Conservation (phyloP, 2,329 filamentous ascomycete species). For the Microascus cirrosus region DNA sequence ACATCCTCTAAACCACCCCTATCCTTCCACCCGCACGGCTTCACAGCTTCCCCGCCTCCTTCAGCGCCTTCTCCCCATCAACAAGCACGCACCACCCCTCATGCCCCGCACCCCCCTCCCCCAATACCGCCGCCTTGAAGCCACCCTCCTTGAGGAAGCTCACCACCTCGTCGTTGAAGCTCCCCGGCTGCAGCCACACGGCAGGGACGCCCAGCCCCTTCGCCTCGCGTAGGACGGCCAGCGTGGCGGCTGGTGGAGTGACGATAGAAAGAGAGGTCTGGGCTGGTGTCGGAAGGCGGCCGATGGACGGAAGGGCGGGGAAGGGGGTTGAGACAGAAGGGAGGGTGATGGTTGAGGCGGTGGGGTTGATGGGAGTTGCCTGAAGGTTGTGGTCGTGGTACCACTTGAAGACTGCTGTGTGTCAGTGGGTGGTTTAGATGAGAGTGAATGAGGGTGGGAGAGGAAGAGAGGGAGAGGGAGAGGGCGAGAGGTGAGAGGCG, state of each 20-base stretch:
- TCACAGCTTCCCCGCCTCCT: slow-evolving; percentile 41
- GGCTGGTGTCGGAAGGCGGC: slow-evolving; percentile 51
- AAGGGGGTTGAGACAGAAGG: slow-evolving; percentile 31
- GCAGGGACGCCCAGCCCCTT: slow-evolving; percentile 60
- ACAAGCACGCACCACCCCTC: slow-evolving; percentile 86
- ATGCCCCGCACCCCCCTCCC: slow-evolving; percentile 49
- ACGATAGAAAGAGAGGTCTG: slow-evolving; percentile 76
- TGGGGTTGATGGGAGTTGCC: slow-evolving; percentile 77
- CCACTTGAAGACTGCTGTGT: slow-evolving; percentile 68
- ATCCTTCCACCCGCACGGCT: not conserved
- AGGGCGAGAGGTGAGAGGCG: slow-evolving; percentile 2
- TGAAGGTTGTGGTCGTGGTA: slow-evolving; percentile 68
- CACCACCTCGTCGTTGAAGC: slow-evolving; percentile 67
- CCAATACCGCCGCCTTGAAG: slow-evolving; percentile 61
- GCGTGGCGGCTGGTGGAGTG: slow-evolving; percentile 71
- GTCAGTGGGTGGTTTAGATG: slow-evolving; percentile 1
- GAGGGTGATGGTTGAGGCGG: slow-evolving; percentile 52
- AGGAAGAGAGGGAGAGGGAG: slow-evolving; percentile 2
- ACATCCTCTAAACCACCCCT: too few species aligned
- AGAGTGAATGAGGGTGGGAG: not conserved
- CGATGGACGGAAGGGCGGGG: slow-evolving; percentile 53
- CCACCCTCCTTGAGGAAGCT: slow-evolving; percentile 49
- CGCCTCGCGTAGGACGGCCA: slow-evolving; percentile 65
- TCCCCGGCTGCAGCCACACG: slow-evolving; percentile 87
- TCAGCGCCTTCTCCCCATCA: slow-evolving; percentile 60